Evolutionary conservation across 805 yeast species (phyloP), one percentile per base, ranked within the genome.

Genomic region (Kluyveromyces nonfermentans): DNA sequence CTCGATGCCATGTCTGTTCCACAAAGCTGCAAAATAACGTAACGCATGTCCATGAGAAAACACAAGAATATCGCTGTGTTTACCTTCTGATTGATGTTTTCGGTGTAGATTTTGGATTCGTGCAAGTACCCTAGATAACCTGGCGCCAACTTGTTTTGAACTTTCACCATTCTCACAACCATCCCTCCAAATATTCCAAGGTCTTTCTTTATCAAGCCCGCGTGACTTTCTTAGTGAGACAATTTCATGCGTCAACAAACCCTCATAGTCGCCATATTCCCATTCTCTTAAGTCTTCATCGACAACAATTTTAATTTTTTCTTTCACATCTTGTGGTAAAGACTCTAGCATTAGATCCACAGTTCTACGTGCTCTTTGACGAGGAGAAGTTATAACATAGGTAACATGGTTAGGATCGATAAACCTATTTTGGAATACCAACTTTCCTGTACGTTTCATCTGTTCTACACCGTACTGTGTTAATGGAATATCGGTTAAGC

Each of bases 251-350:
- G 95, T 83, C 45, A 73, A 59, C 51, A 80, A 63, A 5, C 97
- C 97, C 69, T 90, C 97, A 62, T 90, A 90, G 57, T 85, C 93
- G 52, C 97, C 97, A 56, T 90, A 90, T 52, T 86, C 94, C 97
- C 97, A 90, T 65, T 90, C 97, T 53, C 93, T 75, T 40, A 88
- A 64, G 55, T 86, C 88, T 40, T 84, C 78, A 49, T 79, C 82
- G 16, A 72, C 71, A 45, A 68, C 64, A 36, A 73, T 55, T 7
- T 72, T 67, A 40, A 80, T 71, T 6, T 62, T 50, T 8, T 68
- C 50, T 46, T 65, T 70, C 15, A 69, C 64, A 20, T 67, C 69
- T 12, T 66, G 71, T 19, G 71, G 69, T 37, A 80, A 56, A 4
- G 67, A 58, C 45, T 73, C 75, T 35, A 83, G 62, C 15, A 88